Base-by-base conservation (phyloP, 805 yeast species). In the Saccharomycopsis javanensis region DNA sequence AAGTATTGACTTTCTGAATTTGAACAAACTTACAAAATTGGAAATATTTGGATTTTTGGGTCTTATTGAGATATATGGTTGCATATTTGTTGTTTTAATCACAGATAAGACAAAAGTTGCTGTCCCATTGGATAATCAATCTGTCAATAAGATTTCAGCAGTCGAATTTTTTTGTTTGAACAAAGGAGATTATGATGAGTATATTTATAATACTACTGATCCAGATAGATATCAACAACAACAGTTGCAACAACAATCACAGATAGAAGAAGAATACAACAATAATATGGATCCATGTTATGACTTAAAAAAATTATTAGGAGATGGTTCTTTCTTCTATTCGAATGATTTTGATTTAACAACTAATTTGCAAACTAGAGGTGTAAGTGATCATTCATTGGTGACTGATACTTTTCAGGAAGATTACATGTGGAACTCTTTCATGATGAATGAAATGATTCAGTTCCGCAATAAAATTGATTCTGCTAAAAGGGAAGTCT, bases 361-460 rank as follows among this genome's bases (percentile, higher is more conserved):
- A 0, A 85, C 89, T n/a, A 75, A 85, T 5, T 72, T 94, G 61
- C 98, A 92, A 69, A 75, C 80, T 52, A 74, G 96, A 66, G 95
- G 92, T 1, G 71, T 83, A 8, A 69, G 71, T 46, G 66, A 69
- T 1, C 71, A 72, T 57, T 72, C 81, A 0, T 65, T 79, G 52
- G 75, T 81, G 53, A 70, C 72, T 59, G 85, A 80, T 63, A 75
- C 86, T 51, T 85, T 80, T 63, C 92, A 86, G 67, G 82, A 81
- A 53, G 91, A 90, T 63, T 94, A 87, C 67, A 92, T 94, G 98
- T 94, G 99, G 99, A 94, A 94, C 68, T 79, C 86, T 6, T 92
- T 87, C 68, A 81, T 94, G 83, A 85, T 91, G 84, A 79, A 83
- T 56, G 96, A 89, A 61, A 78, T 92, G 54, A 75, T 88, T 61